phyloP scores from a whole-genome alignment of 768 basidiomycete genomes.

The Amanita muscaria region DNA sequence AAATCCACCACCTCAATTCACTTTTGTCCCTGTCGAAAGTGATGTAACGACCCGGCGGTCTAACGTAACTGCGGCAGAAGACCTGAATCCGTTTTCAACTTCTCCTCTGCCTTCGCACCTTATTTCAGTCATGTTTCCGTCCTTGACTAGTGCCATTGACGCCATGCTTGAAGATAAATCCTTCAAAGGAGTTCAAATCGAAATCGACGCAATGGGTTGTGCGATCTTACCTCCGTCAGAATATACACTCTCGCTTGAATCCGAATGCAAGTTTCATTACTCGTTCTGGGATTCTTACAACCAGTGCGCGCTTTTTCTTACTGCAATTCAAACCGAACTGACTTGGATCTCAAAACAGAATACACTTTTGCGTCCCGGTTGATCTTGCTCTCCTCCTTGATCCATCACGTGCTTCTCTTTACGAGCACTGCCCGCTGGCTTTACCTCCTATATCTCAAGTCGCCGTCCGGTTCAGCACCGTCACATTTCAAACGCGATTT shows the following conservation, averaged over 20 bases:
- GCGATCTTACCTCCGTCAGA: slow-evolving; percentile 1
- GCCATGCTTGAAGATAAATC: background rate
- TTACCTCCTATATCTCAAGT: background rate
- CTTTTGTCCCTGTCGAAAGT: background rate
- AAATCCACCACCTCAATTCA: background rate
- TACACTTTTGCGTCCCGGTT: background rate
- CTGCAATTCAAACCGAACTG: too few species aligned
- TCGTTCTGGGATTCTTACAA: slow-evolving; percentile 2
- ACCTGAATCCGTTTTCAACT: background rate
- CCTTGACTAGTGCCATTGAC: background rate
- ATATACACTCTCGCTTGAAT: background rate
- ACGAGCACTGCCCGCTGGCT: background rate
- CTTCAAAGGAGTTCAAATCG: background rate
- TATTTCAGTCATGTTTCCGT: slow-evolving; percentile 3
- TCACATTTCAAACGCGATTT: background rate
- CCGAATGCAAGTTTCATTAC: slow-evolving; percentile 3
- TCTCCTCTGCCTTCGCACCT: background rate
- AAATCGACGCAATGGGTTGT: background rate
- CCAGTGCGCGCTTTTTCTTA: background rate
- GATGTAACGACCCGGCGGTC: background rate
- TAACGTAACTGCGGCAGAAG: background rate
- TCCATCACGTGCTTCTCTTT: background rate
- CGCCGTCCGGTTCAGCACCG: background rate
- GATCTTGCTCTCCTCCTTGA: background rate
- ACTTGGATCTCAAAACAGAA: too few species aligned